Conservation (phyloP, 805 yeast species). For the Suhomyces sp. region DNA sequence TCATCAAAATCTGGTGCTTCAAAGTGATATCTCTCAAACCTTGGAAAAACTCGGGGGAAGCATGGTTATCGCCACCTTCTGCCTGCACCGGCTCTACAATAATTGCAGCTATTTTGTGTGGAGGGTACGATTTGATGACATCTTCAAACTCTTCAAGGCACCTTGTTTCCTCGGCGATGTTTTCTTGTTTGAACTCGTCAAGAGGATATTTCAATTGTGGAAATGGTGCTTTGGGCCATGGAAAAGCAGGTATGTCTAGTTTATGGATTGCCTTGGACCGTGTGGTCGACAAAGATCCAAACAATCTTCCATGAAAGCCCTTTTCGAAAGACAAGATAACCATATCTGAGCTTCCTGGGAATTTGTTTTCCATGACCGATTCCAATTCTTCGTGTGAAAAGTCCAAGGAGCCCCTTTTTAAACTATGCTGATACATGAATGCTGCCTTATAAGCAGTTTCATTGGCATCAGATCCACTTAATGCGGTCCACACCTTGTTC, state of each 20-base stretch:
- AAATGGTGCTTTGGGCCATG: slow-evolving; percentile 56
- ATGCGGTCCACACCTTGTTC: slow-evolving; percentile 59
- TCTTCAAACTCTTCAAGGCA: slow-evolving; percentile 46
- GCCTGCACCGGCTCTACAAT: slow-evolving; percentile 65
- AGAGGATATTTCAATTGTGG: slow-evolving; percentile 43
- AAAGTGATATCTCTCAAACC: slow-evolving; percentile 57
- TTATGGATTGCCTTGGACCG: slow-evolving; percentile 57
- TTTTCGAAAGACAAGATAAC: slow-evolving; percentile 52
- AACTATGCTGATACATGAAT: slow-evolving; percentile 59
- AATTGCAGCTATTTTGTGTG: slow-evolving; percentile 49
- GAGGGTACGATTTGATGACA: slow-evolving; percentile 33
- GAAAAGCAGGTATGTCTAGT: slow-evolving; percentile 57
- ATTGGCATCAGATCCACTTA: slow-evolving; percentile 67
- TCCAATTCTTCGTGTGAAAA: slow-evolving; percentile 46
- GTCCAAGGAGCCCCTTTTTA: slow-evolving; percentile 46
- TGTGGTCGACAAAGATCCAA: slow-evolving; percentile 55
- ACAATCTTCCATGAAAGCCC: slow-evolving; percentile 57
- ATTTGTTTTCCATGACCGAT: slow-evolving; percentile 48
- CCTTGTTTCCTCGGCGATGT: slow-evolving; percentile 45
- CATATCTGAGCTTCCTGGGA: slow-evolving; percentile 54
- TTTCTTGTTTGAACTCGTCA: slow-evolving; percentile 34
- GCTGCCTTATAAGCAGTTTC: slow-evolving; percentile 73
- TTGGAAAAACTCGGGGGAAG: slow-evolving; percentile 59
- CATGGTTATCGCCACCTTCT: slow-evolving; percentile 78
- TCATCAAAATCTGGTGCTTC: slow-evolving; percentile 56